phyloP scores from a whole-genome alignment of 306 rosid genomes.

The Cucumis sativus region Cucumber_9930_V3 NC_026656.2:20074501-20075000 shows the following conservation, averaged over 20 bases:
- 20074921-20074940: too few relatives aligned
- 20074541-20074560: slow-evolving; percentile 15
- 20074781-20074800: slow-evolving; percentile 8
- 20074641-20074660: neutral
- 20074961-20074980: too few relatives aligned
- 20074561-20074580: slow-evolving; percentile 11
- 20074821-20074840: too few relatives aligned
- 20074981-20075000: too few relatives aligned
- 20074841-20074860: too few relatives aligned
- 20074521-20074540: slow-evolving; percentile 2
- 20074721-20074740: neutral
- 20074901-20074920: too few relatives aligned
- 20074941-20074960: too few relatives aligned
- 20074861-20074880: too few relatives aligned
- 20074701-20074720: neutral
- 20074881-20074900: too few relatives aligned
- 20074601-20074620: neutral
- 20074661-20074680: neutral
- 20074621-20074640: neutral
- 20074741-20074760: neutral
- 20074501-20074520: neutral
- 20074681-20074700: neutral
- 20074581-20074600: slow-evolving; percentile 20
- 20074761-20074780: neutral
- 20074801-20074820: neutral